Evolutionary conservation across 1,139 yeast genomes (phyloP).

Genomic region (Blastobotrys niveus): DNA sequence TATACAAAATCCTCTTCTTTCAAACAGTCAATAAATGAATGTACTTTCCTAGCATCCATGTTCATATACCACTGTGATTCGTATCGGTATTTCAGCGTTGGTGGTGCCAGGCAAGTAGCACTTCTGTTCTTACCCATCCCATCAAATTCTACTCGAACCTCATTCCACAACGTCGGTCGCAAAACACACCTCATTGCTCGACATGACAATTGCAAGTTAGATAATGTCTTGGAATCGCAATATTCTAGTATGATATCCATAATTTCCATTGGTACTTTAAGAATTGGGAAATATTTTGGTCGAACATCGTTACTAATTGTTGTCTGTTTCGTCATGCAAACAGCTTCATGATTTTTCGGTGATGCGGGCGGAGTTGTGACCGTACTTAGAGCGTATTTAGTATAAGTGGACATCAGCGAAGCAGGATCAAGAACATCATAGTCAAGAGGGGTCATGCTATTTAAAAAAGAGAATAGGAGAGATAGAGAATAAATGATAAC

Average conservation of each 20-base stretch:
- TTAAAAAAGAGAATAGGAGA: background rate
- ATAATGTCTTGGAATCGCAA: slow-evolving; percentile 12
- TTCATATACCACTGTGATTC: slow-evolving; percentile 10
- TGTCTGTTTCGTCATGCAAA: too few species aligned
- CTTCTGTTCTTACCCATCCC: slow-evolving; percentile 8
- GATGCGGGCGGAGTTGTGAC: background rate
- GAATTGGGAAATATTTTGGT: slow-evolving; percentile 3
- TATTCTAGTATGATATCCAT: slow-evolving; percentile 14
- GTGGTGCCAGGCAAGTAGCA: slow-evolving; percentile 12
- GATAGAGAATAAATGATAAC: background rate
- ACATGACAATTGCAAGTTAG: slow-evolving; percentile 9
- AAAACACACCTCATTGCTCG: slow-evolving; percentile 12
- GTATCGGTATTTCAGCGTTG: slow-evolving; percentile 8
- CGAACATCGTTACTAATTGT: background rate
- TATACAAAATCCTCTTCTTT: slow-evolving; percentile 3
- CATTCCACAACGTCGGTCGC: slow-evolving; percentile 13
- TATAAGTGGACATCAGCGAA: slow-evolving; percentile 1
- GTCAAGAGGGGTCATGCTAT: background rate
- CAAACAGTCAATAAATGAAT: slow-evolving; percentile 3
- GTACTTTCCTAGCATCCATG: slow-evolving; percentile 6
- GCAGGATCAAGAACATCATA: slow-evolving; percentile 6
- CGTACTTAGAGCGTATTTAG: background rate
- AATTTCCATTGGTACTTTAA: slow-evolving; percentile 14
- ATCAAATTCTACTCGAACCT: slow-evolving; percentile 12
- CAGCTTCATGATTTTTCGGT: too few species aligned